Conservation (phyloP, 2,329 filamentous ascomycete species). For the Fusarium ambrosium region DNA sequence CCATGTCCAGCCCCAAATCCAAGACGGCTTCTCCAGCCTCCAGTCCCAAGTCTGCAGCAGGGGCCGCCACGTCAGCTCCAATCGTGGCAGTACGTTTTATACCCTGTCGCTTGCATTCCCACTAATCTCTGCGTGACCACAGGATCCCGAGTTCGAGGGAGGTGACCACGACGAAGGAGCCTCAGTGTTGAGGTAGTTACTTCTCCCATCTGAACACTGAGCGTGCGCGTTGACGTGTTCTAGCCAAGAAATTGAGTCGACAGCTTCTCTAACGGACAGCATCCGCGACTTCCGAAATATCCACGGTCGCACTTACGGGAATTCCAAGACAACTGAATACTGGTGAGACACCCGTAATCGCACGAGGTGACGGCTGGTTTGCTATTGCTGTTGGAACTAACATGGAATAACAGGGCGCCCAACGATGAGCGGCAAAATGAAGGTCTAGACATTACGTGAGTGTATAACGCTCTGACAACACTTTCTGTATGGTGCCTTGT, state of each 20-base stretch:
- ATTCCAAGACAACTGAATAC: slow-evolving; percentile 38
- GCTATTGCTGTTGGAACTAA: slow-evolving; percentile 8
- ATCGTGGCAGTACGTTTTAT: slow-evolving; percentile 22
- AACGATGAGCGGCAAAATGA: slow-evolving; percentile 34
- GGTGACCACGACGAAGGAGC: slow-evolving; percentile 16
- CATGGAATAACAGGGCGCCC: slow-evolving; percentile 16
- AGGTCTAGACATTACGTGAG: slow-evolving; percentile 37
- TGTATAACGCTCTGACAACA: neutral
- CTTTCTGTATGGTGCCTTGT: too few relatives aligned
- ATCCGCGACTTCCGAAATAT: slow-evolving; percentile 36
- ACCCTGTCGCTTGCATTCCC: neutral
- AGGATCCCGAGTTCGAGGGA: slow-evolving; percentile 32
- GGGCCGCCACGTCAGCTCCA: slow-evolving; percentile 18
- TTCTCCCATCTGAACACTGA: neutral
- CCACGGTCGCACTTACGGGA: slow-evolving; percentile 36
- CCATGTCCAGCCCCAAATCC: slow-evolving; percentile 24
- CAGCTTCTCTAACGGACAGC: slow-evolving; percentile 34
- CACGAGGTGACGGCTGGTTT: neutral
- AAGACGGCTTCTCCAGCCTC: slow-evolving; percentile 8
- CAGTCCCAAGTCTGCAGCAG: slow-evolving; percentile 9
- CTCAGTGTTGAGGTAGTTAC: slow-evolving; percentile 25
- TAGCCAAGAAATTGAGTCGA: slow-evolving; percentile 30
- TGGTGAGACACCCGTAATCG: slow-evolving; percentile 21
- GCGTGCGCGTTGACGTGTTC: neutral
- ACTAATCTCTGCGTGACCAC: slow-evolving; percentile 8